These are phyloP conservation scores for Penicillium digitatum DNA, from an alignment of 2,329 filamentous ascomycete species.

Conservation along the genomic window DNA sequence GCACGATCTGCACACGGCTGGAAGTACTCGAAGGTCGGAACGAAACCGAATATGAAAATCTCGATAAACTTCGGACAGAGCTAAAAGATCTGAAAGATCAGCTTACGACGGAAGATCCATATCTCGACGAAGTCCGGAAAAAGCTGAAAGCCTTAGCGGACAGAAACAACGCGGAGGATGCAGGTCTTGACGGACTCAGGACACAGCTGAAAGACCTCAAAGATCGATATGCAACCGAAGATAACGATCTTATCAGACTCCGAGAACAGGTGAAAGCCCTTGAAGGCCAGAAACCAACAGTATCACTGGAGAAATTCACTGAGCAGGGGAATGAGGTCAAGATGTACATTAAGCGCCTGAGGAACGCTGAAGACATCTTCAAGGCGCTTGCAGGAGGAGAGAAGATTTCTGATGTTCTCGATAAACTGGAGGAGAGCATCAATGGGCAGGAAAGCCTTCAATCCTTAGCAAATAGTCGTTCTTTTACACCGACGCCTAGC, in stretches of 20 bases:
- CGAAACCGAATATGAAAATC: background rate
- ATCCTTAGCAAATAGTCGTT: background rate
- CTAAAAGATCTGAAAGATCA: background rate
- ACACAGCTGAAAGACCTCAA: background rate
- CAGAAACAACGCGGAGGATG: background rate
- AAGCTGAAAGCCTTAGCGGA: background rate
- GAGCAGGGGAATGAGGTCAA: background rate
- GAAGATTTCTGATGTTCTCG: background rate
- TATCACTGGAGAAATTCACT: background rate
- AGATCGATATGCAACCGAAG: too few relatives aligned
- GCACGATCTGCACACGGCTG: background rate
- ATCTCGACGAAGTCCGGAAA: background rate
- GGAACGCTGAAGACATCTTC: background rate
- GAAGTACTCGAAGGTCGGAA: background rate
- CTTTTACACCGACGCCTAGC: background rate
- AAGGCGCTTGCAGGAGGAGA: background rate
- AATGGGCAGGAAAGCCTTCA: background rate
- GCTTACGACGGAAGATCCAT: too few relatives aligned
- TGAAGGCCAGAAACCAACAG: background rate
- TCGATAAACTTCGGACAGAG: background rate
- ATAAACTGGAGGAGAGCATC: background rate
- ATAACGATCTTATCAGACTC: background rate
- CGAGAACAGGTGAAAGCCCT: background rate
- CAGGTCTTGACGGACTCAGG: background rate
- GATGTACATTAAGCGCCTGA: constrained; percentile 1